These are phyloP conservation scores for Calonectria honghensis DNA, from an alignment of 2,329 filamentous ascomycete species.

Conservation along the genomic window DNA sequence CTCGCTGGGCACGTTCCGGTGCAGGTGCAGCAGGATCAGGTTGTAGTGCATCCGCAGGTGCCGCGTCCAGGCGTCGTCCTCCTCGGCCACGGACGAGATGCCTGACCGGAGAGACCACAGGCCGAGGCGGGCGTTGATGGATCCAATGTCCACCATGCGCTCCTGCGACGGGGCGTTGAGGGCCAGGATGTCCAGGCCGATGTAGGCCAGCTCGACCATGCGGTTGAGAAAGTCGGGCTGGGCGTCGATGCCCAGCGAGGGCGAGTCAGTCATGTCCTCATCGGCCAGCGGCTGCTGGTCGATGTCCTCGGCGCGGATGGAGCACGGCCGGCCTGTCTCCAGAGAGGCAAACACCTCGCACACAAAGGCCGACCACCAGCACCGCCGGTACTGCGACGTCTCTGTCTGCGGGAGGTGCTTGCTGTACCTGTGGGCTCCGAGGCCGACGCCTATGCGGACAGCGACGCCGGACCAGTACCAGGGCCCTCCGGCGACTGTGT, in stretches of 20 bases:
- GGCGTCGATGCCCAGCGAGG: conserved; percentile 2
- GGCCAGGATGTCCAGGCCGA: conserved; percentile 49
- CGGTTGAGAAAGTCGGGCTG: conserved; percentile 51
- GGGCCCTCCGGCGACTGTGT: conserved; percentile 49
- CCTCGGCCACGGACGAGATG: conserved; percentile 51
- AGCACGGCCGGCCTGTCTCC: conserved; percentile 50
- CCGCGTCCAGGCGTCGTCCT: conserved; percentile 48
- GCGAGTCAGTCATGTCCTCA: conserved; percentile 45
- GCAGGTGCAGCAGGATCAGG: conserved; percentile 49
- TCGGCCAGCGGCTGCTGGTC: conserved; percentile 48
- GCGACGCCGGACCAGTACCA: conserved; percentile 55
- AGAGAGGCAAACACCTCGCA: conserved; percentile 52
- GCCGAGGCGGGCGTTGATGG: conserved; percentile 50
- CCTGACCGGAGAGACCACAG: conserved; percentile 52
- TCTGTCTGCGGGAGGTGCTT: conserved; percentile 47
- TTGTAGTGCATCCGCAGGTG: conserved; percentile 55
- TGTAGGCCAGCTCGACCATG: conserved; percentile 51
- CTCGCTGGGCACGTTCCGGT: conserved; percentile 44
- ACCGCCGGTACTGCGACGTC: conserved; percentile 51
- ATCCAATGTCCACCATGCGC: conserved; percentile 43
- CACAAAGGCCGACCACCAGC: conserved; percentile 53
- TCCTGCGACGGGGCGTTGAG: conserved; percentile 49
- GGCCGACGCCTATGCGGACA: conserved; percentile 48
- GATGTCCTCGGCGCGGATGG: conserved; percentile 51
- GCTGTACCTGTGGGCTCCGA: conserved; percentile 49